Evolutionary conservation across 768 basidiomycete genomes (phyloP), one percentile per base, ranked within the genome.

Genomic region (Boletus sp.): DNA sequence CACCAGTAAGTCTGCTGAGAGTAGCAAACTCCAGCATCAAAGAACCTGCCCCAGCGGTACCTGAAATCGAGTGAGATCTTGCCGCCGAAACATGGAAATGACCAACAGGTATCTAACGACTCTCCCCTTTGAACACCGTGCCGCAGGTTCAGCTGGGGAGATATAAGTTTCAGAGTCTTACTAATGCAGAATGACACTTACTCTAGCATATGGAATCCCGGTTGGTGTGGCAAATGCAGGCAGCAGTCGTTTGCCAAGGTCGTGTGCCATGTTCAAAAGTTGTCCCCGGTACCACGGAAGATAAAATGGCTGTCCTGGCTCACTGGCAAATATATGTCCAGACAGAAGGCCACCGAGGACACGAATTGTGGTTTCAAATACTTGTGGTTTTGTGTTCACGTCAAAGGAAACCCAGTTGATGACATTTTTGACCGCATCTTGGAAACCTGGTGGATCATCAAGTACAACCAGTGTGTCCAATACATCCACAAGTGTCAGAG

Each of bases 331-430:
- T 50, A 88, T 83, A 64, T 94, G 94, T 28, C 84, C 94, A 7
- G 91, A 92, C 14, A 94, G 71, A 37, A 99, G 80, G 5, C 94
- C 93, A 4, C 97, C 97, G 9, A 99, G 77, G 7, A 94, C 92
- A 29, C 95, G 85, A 54, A 98, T 98, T 1, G 92, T 98, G 10
- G 91, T 92, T 76, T 99, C 96, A 67, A 99, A 99, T 5, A 98
- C 89, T 79, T 99, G 96, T n/a, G 97, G 94, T 71, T 86, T 92
- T 41, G 92, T 93, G 72, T 98, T 87, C 55, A 94, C 89, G 68
- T 98, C 91, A 71, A 97, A 98, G 1, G 87, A 87, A 39, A 97
- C 90, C 80, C 83, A 85, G 52, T 84, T 73, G 50, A 96, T 88
- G 52, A 94, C 83, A 59, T 90, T 84, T 57, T 82, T 83, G 50